Base-by-base conservation (phyloP, 768 basidiomycete species). In the Boletus rubropictus region DNA sequence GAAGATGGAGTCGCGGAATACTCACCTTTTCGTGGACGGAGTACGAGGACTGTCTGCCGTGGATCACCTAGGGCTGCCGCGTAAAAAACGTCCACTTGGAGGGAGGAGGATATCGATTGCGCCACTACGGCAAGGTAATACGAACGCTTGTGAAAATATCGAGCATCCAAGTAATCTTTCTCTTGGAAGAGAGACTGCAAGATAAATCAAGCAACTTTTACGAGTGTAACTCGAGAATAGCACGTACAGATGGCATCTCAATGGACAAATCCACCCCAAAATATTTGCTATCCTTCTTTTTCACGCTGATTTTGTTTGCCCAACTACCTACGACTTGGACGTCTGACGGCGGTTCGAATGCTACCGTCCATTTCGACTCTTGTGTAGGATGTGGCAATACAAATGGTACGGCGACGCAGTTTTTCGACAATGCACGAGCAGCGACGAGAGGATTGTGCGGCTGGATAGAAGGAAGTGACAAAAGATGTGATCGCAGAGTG, bases 111-210 rank as follows among this genome's bases (percentile, higher is more conserved):
- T 32, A 92, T 62, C 1, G 79, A 77, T 7, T 77, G 72, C 2
- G 89, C 87, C 37, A 98, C 70, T 4, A 78, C 79, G 7, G 92
- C 86, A 17, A 97, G 77, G 66, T 90, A 99, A 62, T 86, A 92
- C 0, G 90, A 84, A 32, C 89, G 76, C 62, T 98, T 98, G 62
- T 94, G 86, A 62, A 95, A 94, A 64, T 86, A 92, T 10, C 96
- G 80, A 7, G 82, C 79, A 60, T 93, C 85, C 48, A 92, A 72
- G 54, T 91, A 89, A 61, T 98, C 94, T 62, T 98, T 99, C 59
- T 94, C 90, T 70, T 95, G 90, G 59, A 98, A 94, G n/a, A 96
- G 71, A 39, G 56, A 64, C 86, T 88, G 46, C 5, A 28, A 17
- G 27, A 14, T 12, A 40, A 44, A 43, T 47, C 49, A 42, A 43